Percentiles rank a stretch among this genome's conserved stretches.
Evolutionary conservation across 306 rosid genomes (phyloP).

Genomic region (Fagus sylvatica): DNA sequence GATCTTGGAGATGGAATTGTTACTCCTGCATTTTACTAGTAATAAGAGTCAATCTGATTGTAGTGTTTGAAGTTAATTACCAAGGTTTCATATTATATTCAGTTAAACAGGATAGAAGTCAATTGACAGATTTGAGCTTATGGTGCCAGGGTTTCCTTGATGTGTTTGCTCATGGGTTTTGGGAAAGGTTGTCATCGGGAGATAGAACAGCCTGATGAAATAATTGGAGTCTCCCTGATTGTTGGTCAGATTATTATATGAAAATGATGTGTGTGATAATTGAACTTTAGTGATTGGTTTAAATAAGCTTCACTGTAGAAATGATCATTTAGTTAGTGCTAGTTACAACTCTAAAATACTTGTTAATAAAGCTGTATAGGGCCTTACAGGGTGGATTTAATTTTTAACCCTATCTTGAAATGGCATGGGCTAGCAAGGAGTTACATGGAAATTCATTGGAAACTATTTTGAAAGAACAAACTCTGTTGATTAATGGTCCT

Average conservation of each 20-base stretch:
- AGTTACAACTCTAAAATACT: conserved; percentile 15
- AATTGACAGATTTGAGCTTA: background rate
- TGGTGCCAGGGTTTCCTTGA: background rate
- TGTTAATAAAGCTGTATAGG: background rate
- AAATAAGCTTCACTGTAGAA: conserved; percentile 11
- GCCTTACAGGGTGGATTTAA: conserved; percentile 10
- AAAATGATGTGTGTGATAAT: conserved; percentile 6
- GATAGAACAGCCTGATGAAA: background rate
- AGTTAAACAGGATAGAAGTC: background rate
- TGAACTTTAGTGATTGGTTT: conserved; percentile 4
- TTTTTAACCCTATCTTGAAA: conserved; percentile 6
- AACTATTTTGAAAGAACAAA: background rate
- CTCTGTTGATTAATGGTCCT: background rate
- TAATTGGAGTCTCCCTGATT: conserved; percentile 16
- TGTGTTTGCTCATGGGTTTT: background rate
- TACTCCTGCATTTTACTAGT: background rate
- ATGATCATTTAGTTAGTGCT: conserved; percentile 15
- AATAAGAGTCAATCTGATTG: background rate
- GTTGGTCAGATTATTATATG: conserved; percentile 9
- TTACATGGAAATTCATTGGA: background rate
- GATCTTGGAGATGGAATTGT: background rate
- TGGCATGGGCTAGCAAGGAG: background rate
- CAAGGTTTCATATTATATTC: background rate
- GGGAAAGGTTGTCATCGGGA: background rate
- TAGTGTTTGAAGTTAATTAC: background rate